Evolutionary conservation across 2,329 filamentous ascomycete species (phyloP).

Genomic region (Plectosphaerella plurivora): DNA sequence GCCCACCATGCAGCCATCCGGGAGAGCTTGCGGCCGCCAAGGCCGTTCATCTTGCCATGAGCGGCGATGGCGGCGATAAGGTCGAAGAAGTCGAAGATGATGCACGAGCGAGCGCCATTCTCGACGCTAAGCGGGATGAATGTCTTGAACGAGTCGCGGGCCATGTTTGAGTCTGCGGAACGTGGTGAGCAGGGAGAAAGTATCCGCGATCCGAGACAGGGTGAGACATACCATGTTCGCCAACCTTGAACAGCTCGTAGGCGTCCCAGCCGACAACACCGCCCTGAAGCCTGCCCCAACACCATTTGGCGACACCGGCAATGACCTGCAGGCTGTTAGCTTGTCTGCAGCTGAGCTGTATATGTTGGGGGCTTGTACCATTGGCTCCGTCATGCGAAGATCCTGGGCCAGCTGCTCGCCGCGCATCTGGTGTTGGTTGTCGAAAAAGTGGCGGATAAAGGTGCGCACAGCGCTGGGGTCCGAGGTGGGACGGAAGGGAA

Average conservation of each 20-base stretch:
- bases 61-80: slow-evolving; percentile 86
- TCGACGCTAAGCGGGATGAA: slow-evolving; percentile 95
- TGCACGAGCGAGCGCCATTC: slow-evolving; percentile 76
- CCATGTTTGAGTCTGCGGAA: slow-evolving; percentile 76
- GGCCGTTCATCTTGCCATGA: slow-evolving; percentile 87
- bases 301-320: slow-evolving; percentile 95
- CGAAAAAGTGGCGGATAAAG: slow-evolving; percentile 91
- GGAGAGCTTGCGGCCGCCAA: slow-evolving; percentile 89
- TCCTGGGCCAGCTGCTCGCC: slow-evolving; percentile 77
- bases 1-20: slow-evolving; percentile 98
- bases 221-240: slow-evolving; percentile 71
- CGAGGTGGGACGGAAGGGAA: slow-evolving; percentile 90
- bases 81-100: slow-evolving; percentile 96
- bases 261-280: slow-evolving; percentile 96
- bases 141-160: slow-evolving; percentile 88
- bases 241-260: slow-evolving; percentile 92
- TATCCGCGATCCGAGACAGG: slow-evolving; percentile 71
- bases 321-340: slow-evolving; percentile 59
- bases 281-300: slow-evolving; percentile 87
- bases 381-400: slow-evolving; percentile 85
- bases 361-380: slow-evolving; percentile 55
- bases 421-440: slow-evolving; percentile 56
- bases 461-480: slow-evolving; percentile 88
- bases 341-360: slow-evolving; percentile 10
- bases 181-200: slow-evolving; percentile 62